Base-by-base conservation (phyloP, 306 rosid species). In the Abrus precatorius region DNA sequence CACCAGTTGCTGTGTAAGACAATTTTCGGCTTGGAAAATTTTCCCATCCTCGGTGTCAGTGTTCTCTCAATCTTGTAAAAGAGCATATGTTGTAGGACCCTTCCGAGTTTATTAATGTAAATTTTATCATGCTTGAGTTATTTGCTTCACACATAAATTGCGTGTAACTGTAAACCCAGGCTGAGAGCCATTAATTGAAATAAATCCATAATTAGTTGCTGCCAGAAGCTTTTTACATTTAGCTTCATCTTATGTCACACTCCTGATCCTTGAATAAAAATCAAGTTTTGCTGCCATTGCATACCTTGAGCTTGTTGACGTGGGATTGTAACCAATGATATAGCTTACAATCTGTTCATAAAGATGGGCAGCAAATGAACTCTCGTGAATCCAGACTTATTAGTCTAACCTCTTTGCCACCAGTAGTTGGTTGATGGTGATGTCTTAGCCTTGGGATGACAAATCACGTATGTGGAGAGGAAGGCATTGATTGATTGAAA, bases 1-100 rank as follows among this genome's bases (percentile, higher is more conserved):
- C 45, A 48, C 96, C 94, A 1, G 96, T 89, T 2, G 75, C 90
- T 0, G 97, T 91, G 90, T 92, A 91, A 92, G 92, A 77, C 89
- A 85, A 54, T 84, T 83, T 87, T 81, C 74, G 67, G 30, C 77
- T 65, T 56, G 33, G 33, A 75, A 40, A 50, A 36, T 75, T 88
- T 80, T 54, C 80, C 87, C 56, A 43, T 61, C 65, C 61, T 50
- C 28, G 74, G 27, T 71, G 82, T 54, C 70, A 68, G 20, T 53
- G 80, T 85, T 76, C 67, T 76, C 67, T 59, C 67, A 86, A 78
- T 88, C 81, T 64, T 84, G 92, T 85, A 85, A 30, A 84, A 68
- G 88, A 87, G 90, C 80, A 65, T 55, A 77, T 80, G 83, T 83
- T 64, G 78, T 88, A 88, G 91, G 89, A 83, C 57, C 75, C 76